A percentile compares a stretch with the other conserved stretches of the same genome.
Conservation (phyloP, 495 filamentous ascomycete genomes). For the Xylaria grammica region DNA sequence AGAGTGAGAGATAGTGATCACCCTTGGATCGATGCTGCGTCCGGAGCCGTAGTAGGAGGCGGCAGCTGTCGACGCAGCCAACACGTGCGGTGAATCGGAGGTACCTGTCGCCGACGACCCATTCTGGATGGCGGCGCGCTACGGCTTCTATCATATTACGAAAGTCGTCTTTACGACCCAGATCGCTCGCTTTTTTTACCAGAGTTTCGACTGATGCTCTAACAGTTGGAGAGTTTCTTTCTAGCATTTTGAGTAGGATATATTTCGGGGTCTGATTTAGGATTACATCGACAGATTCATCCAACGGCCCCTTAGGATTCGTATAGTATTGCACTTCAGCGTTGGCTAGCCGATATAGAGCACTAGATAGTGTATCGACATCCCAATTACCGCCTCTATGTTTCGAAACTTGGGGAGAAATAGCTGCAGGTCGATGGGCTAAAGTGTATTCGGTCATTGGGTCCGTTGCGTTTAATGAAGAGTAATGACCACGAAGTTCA, state of each 20-base stretch:
- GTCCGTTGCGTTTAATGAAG: background rate
- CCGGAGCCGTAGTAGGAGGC: background rate
- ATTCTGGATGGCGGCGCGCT: background rate
- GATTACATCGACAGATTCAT: background rate
- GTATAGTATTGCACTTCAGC: background rate
- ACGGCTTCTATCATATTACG: background rate
- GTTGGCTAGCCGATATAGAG: background rate
- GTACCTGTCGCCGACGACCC: background rate
- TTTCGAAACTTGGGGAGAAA: background rate
- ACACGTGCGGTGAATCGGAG: background rate
- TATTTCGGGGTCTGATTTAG: background rate
- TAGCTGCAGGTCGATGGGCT: background rate
- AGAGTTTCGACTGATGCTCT: background rate
- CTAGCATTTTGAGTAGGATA: background rate
- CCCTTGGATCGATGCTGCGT: background rate
- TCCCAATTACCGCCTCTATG: background rate
- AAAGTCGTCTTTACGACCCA: background rate
- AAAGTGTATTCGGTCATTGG: background rate
- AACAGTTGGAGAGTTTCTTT: background rate
- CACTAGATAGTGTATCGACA: background rate
- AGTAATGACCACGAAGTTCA: background rate
- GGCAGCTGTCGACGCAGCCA: background rate
- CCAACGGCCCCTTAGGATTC: background rate
- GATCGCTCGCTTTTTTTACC: background rate
- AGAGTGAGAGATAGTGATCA: no score